Base-by-base conservation (phyloP, 495 filamentous ascomycete species). In the Aspergillus taichungensis region DNA sequence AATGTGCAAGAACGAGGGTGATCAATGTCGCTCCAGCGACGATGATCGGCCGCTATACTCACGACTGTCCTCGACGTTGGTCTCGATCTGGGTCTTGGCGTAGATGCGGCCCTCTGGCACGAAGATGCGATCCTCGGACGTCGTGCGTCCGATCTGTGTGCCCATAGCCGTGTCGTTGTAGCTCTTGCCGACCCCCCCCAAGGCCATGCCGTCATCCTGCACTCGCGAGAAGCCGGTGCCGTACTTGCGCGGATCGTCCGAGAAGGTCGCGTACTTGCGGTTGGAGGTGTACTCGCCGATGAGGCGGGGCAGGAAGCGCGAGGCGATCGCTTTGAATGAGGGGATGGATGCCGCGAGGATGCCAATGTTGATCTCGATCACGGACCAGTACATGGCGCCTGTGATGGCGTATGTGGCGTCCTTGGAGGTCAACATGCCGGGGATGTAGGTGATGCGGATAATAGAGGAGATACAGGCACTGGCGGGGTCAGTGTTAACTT, bases 321-420 rank as follows among this genome's bases (percentile, higher is more conserved):
- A 67, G 30, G 62, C 60, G 36, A 69, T 69, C 14, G 66, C 63
- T 29, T 69, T 69, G 54, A 68, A 68, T 34, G 64, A 65, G 3
- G 67, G 67, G 27, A 71, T 68, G 28, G 63, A 71, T 30, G 62
- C 52, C 18, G 62, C 60, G 37, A 71, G 52, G 40, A 71, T 65
- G 35, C 62, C 67, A 43, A 71, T 47, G 56, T 71, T 67, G 52
- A 63, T 66, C 36, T 71, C 67, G 43, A 71, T 64, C 13, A 62
- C 60, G 28, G 67, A 71, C 67, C 67, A 71, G 50, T 67, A 67
- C 66, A 69, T 69, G 32, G 66, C 62, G 34, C 57, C 64, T 47
- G 56, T 63, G 47, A 66, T 65, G 29, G 56, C 67, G 50, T 63
- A 67, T 31, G 66, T 69, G 14, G 52, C 48, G 42, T 70, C 67